Base-by-base conservation (phyloP, 495 filamentous ascomycete genomes). In the Penicillium cosmopolitanum region DNA sequence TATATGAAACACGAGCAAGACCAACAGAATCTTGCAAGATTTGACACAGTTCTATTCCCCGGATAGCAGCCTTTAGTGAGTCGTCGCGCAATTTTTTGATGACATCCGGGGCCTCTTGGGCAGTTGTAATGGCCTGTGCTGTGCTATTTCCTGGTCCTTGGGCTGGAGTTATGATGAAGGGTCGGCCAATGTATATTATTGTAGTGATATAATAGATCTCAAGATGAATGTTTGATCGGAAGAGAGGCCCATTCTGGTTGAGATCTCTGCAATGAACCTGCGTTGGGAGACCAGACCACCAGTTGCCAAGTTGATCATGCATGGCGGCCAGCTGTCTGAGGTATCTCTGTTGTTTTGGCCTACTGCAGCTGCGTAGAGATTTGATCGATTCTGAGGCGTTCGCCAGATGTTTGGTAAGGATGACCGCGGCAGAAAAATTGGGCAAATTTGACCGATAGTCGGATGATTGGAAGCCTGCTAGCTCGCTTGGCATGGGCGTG, bases 161-260 rank as follows among this genome's bases (percentile, higher is more conserved):
- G 11, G n/a, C 11, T n/a, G 36, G n/a, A 7, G 42, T 21, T 55
- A 80, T 77, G 5, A 81, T 63, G 38, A 81, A 81, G 2, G 76
- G 74, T 2, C 78, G 75, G 12, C 78, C 78, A 55, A 79, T 74
- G 51, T 77, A 81, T n/a, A 81, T 74, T 18, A 70, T 66, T 1
- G 74, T 72, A 7, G 77, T 64, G 18, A 76, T 73, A 48, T 77
- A 80, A 55, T 77, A 74, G 12, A 81, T 52, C 53, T 75, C 75
- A 13, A 81, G 59, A 60, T 81, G 78, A 4, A 74, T 61, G 47
- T 79, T 77, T 23, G 69, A 63, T 18, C 78, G 75, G 51, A 79
- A 77, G 3, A 74, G 57, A 2, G 71, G 69, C 19, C 73, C 64
- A 12, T 61, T 33, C 12, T 73, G 69, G 42, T 64, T 72, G 11